These are phyloP conservation scores for Russula emetica DNA, from an alignment of 768 basidiomycete species.

Conservation along the genomic window DNA sequence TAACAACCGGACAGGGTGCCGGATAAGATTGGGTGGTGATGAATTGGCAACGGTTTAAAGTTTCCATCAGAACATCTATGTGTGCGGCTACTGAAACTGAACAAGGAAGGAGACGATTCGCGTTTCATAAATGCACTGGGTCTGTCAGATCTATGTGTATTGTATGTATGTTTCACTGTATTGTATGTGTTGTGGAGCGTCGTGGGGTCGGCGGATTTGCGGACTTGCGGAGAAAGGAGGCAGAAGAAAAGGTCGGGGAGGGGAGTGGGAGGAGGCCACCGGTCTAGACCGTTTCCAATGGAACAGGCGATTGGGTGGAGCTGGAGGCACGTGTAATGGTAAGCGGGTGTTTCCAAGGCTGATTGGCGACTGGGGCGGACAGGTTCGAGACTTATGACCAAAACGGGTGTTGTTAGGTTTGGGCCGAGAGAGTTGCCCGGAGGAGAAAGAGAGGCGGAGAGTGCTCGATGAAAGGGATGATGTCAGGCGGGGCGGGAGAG, in stretches of 20 bases:
- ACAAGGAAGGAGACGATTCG: background rate
- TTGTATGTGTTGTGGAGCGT: background rate
- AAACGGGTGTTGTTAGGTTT: background rate
- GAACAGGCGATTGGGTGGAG: constrained; percentile 24
- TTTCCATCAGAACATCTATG: constrained; percentile 22
- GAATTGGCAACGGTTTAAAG: constrained; percentile 19
- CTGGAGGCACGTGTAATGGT: constrained; percentile 15
- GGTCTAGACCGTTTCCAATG: constrained; percentile 20
- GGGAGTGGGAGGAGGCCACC: background rate
- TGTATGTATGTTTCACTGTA: background rate
- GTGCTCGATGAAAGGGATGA: background rate
- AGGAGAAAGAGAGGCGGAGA: background rate
- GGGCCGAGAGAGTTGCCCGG: background rate
- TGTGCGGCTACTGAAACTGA: constrained; percentile 10
- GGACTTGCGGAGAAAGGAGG: background rate
- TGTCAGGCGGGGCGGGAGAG: constrained; percentile 2
- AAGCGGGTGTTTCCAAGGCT: constrained; percentile 7
- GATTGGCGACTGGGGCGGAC: constrained; percentile 16
- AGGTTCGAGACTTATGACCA: constrained; percentile 20
- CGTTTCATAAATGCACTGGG: background rate
- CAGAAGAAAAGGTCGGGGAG: background rate
- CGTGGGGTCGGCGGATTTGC: constrained; percentile 10
- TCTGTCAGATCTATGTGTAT: background rate
- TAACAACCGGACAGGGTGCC: constrained; percentile 18
- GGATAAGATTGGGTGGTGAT: constrained; percentile 20